Percentiles rank a stretch among this genome's conserved stretches.
phyloP scores from a whole-genome alignment of 2,329 filamentous ascomycete species.

The Helicocarpus griseus region DNA sequence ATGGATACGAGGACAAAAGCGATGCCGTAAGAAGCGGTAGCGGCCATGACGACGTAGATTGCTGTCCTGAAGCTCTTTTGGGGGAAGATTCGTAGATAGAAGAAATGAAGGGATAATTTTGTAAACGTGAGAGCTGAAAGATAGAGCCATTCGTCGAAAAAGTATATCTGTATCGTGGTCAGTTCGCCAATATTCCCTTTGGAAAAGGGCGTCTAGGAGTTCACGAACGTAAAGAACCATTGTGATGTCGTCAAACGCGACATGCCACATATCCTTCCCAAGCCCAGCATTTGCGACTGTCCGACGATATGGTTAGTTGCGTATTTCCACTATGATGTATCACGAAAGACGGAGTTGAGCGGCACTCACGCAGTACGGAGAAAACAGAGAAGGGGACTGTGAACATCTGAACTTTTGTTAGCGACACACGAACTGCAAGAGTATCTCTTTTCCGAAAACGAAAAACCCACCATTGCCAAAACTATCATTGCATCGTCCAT shows the following conservation, averaged over 20 bases:
- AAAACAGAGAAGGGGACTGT: constrained; percentile 1
- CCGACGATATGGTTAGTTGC: neutral
- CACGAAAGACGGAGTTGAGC: neutral
- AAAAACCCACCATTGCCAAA: neutral
- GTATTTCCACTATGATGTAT: neutral
- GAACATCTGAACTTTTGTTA: neutral
- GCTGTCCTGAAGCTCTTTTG: constrained; percentile 8
- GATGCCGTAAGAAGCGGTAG: constrained; percentile 3
- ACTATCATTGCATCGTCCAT: constrained; percentile 5
- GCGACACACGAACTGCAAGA: neutral
- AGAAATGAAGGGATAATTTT: constrained; percentile 10
- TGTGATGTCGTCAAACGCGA: constrained; percentile 1
- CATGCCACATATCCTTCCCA: constrained; percentile 3
- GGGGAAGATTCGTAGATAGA: constrained; percentile 10
- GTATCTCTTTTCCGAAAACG: neutral
- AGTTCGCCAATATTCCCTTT: neutral
- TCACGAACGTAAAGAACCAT: constrained; percentile 1
- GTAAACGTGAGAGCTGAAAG: neutral
- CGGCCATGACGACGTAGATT: constrained; percentile 7
- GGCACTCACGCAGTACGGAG: neutral
- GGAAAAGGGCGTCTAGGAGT: too few species aligned
- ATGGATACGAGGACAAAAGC: constrained; percentile 8
- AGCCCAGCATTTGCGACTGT: constrained; percentile 2
- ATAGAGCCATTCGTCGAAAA: constrained; percentile 1
- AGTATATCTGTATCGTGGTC: neutral